phyloP scores from a whole-genome alignment of 352 stramenopile species.

The Pythium brachiatum region DNA sequence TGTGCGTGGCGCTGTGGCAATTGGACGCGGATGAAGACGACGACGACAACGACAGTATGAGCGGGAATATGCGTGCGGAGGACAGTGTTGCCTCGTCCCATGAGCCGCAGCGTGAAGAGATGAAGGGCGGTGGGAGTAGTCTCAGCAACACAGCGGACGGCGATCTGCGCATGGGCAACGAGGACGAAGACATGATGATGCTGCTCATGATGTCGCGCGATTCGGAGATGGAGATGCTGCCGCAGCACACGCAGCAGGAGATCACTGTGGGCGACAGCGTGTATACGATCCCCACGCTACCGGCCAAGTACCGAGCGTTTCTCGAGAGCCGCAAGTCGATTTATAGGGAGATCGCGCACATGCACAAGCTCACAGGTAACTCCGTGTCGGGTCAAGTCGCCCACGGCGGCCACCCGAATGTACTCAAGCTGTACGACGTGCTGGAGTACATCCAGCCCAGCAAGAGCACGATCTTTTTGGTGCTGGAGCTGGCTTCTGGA shows the following conservation, averaged over 20 bases:
- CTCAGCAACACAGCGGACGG: neutral
- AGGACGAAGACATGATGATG: conserved; percentile 36
- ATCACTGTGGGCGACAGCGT: conserved; percentile 35
- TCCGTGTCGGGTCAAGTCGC: conserved; percentile 67
- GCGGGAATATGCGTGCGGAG: neutral
- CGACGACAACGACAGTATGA: conserved; percentile 17
- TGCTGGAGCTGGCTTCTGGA: conserved; percentile 89
- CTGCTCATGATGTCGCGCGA: conserved; percentile 31
- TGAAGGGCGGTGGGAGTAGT: conserved; percentile 22
- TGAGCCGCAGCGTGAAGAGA: conserved; percentile 24
- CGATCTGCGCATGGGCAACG: conserved; percentile 7
- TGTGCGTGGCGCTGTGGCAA: conserved; percentile 83
- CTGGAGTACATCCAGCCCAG: conserved; percentile 94
- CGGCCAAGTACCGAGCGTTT: conserved; percentile 93
- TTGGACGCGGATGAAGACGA: conserved; percentile 68
- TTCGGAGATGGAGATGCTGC: conserved; percentile 16
- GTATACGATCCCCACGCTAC: conserved; percentile 82
- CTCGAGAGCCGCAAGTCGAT: conserved; percentile 90
- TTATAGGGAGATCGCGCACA: conserved; percentile 95
- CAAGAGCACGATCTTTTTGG: conserved; percentile 93
- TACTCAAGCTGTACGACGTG: conserved; percentile 95
- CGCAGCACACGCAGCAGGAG: conserved; percentile 13
- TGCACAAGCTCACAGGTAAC: conserved; percentile 90
- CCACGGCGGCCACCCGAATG: conserved; percentile 90
- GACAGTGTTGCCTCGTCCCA: neutral